Percentiles rank a stretch among this genome's conserved stretches.
Evolutionary conservation across 2,329 filamentous ascomycete genomes (phyloP).

Genomic region (Rugonectria rugulosa): DNA sequence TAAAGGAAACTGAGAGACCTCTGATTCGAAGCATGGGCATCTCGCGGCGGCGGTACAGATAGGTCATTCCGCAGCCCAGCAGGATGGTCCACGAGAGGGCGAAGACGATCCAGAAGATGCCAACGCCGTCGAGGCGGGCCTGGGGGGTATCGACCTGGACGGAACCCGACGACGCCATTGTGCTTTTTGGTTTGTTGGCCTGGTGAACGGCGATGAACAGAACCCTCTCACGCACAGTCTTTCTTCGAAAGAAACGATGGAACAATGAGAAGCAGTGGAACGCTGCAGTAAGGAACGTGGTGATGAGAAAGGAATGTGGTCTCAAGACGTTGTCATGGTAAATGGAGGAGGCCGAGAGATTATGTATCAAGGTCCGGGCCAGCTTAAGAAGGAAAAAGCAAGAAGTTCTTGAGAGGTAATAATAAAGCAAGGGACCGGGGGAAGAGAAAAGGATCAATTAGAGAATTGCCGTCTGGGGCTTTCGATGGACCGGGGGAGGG

Average conservation of each 20-base stretch:
- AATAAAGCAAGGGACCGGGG: neutral
- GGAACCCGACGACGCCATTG: slow-evolving; percentile 30
- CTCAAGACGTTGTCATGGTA: slow-evolving; percentile 5
- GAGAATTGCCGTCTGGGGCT: slow-evolving; percentile 5
- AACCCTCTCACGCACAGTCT: neutral
- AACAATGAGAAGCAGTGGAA: neutral
- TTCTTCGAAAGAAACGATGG: neutral
- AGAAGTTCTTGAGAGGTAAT: neutral
- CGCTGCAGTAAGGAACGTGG: slow-evolving; percentile 29
- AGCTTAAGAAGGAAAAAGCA: neutral
- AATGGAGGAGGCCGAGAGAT: slow-evolving; percentile 1
- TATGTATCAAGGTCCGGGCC: slow-evolving; percentile 5
- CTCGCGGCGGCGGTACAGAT: slow-evolving; percentile 49
- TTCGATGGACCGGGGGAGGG: too few species aligned
- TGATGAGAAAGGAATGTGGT: slow-evolving; percentile 32
- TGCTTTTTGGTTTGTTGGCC: neutral
- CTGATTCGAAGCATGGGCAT: slow-evolving; percentile 51
- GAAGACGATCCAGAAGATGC: slow-evolving; percentile 51
- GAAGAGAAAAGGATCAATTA: neutral
- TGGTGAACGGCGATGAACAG: neutral
- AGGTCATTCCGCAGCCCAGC: slow-evolving; percentile 49
- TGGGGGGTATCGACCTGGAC: slow-evolving; percentile 36
- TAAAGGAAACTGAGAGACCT: slow-evolving; percentile 50
- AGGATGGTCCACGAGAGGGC: slow-evolving; percentile 49
- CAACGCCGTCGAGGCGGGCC: slow-evolving; percentile 46